These are phyloP conservation scores for Agaricus blazei DNA, from an alignment of 768 basidiomycete genomes.

Conservation along the genomic window DNA sequence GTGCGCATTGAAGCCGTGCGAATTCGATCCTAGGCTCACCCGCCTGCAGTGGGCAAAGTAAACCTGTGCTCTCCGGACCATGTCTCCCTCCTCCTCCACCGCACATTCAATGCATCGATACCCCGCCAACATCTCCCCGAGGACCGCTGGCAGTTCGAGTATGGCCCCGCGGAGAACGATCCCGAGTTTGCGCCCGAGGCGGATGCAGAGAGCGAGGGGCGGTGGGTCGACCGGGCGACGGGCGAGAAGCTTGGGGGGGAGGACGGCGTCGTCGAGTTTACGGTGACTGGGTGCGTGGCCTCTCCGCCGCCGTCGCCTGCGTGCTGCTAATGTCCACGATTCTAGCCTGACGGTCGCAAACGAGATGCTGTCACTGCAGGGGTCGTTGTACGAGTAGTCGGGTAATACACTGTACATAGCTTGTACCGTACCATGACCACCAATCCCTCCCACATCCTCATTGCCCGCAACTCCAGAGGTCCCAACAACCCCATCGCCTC, in stretches of 20 bases:
- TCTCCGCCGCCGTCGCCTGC: background rate
- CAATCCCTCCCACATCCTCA: conserved; percentile 84
- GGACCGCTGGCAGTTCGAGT: conserved; percentile 81
- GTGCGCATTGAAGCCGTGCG: conserved; percentile 35
- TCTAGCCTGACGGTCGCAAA: conserved; percentile 82
- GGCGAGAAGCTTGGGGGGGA: conserved; percentile 64
- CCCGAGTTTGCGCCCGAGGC: conserved; percentile 55
- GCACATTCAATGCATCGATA: conserved; percentile 94
- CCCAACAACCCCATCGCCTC: conserved; percentile 72
- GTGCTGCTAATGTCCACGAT: conserved; percentile 1
- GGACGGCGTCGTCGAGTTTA: conserved; percentile 70
- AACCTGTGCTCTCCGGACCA: conserved; percentile 91
- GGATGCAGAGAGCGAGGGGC: conserved; percentile 48
- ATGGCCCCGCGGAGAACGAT: conserved; percentile 77
- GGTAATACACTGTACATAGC: too few species aligned
- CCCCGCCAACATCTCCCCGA: conserved; percentile 86
- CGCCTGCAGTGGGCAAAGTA: conserved; percentile 66
- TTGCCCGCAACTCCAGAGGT: conserved; percentile 80
- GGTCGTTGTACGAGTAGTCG: conserved; percentile 33
- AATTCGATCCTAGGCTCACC: conserved; percentile 1
- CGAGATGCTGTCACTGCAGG: conserved; percentile 87
- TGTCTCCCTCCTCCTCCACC: conserved; percentile 82
- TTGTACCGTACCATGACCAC: conserved; percentile 41
- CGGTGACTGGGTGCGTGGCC: conserved; percentile 74
- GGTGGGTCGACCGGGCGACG: conserved; percentile 75